Evolutionary conservation across 257 asterid species (phyloP).

Genomic region (Anisodus acutangulus): DNA sequence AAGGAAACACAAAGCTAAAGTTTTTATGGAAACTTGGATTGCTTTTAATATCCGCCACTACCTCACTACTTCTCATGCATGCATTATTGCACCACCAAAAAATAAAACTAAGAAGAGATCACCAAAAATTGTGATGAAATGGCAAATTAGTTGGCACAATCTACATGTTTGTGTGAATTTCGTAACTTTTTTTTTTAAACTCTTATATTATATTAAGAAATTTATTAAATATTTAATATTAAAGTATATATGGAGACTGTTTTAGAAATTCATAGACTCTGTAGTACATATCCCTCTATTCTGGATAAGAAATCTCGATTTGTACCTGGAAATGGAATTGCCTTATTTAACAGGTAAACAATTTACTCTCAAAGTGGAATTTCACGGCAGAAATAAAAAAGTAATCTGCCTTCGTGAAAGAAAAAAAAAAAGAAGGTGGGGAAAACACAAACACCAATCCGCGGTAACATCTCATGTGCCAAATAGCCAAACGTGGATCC

Average conservation of each 20-base stretch:
- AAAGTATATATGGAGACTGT: too few species aligned
- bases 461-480: conserved; percentile 34
- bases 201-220: too few species aligned
- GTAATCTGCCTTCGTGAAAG: neutral
- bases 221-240: too few species aligned
- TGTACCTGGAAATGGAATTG: too few species aligned
- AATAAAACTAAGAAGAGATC: neutral
- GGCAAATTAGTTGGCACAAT: too few species aligned
- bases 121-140: too few species aligned
- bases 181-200: neutral
- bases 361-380: neutral
- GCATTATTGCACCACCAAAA: neutral
- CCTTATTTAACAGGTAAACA: neutral
- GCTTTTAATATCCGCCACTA: conserved; percentile 38
- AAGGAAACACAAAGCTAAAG: conserved; percentile 39
- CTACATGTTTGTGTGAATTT: neutral
- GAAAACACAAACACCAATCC: neutral
- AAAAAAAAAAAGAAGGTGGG: neutral
- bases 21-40: conserved; percentile 34
- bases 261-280: too few species aligned
- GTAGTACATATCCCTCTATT: too few species aligned
- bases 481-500: conserved; percentile 25
- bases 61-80: conserved; percentile 30
- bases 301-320: too few species aligned
- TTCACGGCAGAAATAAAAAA: neutral